Percentiles rank a stretch among this genome's conserved stretches.
These are phyloP conservation scores for Fraxinus pennsylvanica DNA, from an alignment of 257 asterid species.

Conservation along the genomic window DNA sequence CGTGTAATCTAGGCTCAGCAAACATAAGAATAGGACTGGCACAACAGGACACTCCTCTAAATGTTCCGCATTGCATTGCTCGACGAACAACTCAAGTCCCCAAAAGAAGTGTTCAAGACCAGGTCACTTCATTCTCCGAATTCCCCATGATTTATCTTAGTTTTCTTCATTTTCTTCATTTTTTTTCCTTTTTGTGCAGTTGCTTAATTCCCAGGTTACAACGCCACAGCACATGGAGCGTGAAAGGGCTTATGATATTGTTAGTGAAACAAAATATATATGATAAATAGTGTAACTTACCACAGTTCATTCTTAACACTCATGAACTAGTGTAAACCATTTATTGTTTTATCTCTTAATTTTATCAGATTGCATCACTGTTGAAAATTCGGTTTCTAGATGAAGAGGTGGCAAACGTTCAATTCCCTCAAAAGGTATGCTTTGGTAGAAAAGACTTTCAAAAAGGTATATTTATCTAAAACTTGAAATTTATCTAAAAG, in stretches of 20 bases:
- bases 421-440: slow-evolving; percentile 73
- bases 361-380: slow-evolving; percentile 77
- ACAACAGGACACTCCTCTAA: slow-evolving; percentile 70
- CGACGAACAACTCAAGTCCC: slow-evolving; percentile 72
- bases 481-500: slow-evolving; percentile 4
- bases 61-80: slow-evolving; percentile 86
- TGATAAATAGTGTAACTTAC: not conserved
- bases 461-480: slow-evolving; percentile 5
- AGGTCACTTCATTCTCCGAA: slow-evolving; percentile 39
- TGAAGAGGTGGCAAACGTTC: slow-evolving; percentile 67
- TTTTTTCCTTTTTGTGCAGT: slow-evolving; percentile 39
- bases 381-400: slow-evolving; percentile 85
- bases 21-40: slow-evolving; percentile 86
- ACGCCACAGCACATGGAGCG: slow-evolving; percentile 93
- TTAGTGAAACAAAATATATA: slow-evolving; percentile 36
- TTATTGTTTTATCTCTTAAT: not conserved
- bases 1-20: slow-evolving; percentile 57
- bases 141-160: not conserved
- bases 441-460: not conserved
- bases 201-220: slow-evolving; percentile 90
- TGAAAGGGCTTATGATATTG: slow-evolving; percentile 95
- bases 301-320: not conserved
- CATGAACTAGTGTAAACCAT: not conserved
- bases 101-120: slow-evolving; percentile 77
- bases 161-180: not conserved